phyloP scores from a whole-genome alignment of 2,329 filamentous ascomycete genomes.

The Xylariaceae sp. region DNA sequence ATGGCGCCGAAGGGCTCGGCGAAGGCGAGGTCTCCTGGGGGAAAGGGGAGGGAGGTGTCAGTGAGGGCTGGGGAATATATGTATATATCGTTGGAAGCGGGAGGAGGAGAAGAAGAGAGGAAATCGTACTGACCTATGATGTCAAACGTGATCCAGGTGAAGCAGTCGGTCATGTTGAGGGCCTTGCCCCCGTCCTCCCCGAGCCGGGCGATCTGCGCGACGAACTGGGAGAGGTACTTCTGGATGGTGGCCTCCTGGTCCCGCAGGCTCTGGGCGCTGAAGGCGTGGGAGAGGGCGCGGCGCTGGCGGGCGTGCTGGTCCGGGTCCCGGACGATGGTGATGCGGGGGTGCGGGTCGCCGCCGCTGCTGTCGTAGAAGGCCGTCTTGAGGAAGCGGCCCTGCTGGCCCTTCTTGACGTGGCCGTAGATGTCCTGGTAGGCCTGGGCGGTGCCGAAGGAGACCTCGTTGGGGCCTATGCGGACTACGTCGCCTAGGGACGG shows the following conservation, averaged over 20 bases:
- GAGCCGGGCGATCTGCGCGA: slow-evolving; percentile 10
- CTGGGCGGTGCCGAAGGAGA: slow-evolving; percentile 34
- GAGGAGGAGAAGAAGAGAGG: not conserved
- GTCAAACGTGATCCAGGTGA: slow-evolving; percentile 26
- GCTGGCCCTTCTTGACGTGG: slow-evolving; percentile 15
- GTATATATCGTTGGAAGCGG: not conserved
- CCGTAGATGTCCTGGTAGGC: slow-evolving; percentile 34
- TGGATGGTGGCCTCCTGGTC: slow-evolving; percentile 20
- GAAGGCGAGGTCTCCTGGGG: slow-evolving; percentile 12
- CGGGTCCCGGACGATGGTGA: slow-evolving; percentile 9
- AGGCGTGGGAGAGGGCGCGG: slow-evolving; percentile 14
- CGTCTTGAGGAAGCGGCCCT: slow-evolving; percentile 4
- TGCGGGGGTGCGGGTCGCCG: slow-evolving; percentile 10
- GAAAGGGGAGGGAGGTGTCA: not conserved
- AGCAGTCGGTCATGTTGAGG: slow-evolving; percentile 19
- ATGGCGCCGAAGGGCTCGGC: slow-evolving; percentile 14
- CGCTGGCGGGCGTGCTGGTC: slow-evolving; percentile 14
- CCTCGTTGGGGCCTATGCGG: slow-evolving; percentile 36
- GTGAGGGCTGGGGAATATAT: too few species aligned
- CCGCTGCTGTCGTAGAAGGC: slow-evolving; percentile 9
- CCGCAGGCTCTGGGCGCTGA: slow-evolving; percentile 14
- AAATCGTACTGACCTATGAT: slow-evolving; percentile 21
- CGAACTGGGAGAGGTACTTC: slow-evolving; percentile 14
- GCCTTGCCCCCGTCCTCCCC: slow-evolving; percentile 12
- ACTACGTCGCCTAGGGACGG: slow-evolving; percentile 27